phyloP scores from a whole-genome alignment of 345 rosid species.

The Conringia planisiliqua region DNA sequence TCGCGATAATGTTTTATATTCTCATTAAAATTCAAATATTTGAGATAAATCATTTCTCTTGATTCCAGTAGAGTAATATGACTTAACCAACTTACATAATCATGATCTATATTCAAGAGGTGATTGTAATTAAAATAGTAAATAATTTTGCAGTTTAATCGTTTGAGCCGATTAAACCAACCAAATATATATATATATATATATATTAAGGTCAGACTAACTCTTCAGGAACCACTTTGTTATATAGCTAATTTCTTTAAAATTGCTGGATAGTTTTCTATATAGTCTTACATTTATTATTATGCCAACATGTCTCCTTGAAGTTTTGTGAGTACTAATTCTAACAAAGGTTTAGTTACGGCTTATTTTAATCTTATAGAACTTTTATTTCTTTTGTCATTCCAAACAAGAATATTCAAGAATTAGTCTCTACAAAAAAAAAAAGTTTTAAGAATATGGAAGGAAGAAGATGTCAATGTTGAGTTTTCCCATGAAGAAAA shows the following conservation, averaged over 20 bases:
- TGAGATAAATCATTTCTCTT: not conserved
- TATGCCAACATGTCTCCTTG: not conserved
- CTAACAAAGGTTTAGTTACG: not conserved
- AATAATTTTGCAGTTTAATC: not conserved
- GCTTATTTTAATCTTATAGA: not conserved
- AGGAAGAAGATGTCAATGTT: conserved; percentile 15
- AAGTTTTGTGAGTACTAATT: not conserved
- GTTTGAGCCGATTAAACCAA: not conserved
- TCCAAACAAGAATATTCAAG: not conserved
- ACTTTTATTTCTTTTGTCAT: not conserved
- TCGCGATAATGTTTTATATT: conserved; percentile 4
- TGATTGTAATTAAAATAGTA: not conserved
- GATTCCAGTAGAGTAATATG: not conserved
- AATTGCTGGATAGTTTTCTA: not conserved
- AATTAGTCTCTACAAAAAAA: not conserved
- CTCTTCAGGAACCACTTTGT: not conserved
- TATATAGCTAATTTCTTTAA: not conserved
- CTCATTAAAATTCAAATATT: not conserved
- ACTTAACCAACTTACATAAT: not conserved
- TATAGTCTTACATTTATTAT: not conserved
- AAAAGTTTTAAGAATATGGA: not conserved
- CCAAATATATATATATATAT: no score
- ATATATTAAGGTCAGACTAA: not conserved
- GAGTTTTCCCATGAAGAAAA: conserved; percentile 6
- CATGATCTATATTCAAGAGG: not conserved